These are phyloP conservation scores for Naganishia sp. DNA, from an alignment of 1,284 basidiomycete genomes.

Conservation along the genomic window DNA sequence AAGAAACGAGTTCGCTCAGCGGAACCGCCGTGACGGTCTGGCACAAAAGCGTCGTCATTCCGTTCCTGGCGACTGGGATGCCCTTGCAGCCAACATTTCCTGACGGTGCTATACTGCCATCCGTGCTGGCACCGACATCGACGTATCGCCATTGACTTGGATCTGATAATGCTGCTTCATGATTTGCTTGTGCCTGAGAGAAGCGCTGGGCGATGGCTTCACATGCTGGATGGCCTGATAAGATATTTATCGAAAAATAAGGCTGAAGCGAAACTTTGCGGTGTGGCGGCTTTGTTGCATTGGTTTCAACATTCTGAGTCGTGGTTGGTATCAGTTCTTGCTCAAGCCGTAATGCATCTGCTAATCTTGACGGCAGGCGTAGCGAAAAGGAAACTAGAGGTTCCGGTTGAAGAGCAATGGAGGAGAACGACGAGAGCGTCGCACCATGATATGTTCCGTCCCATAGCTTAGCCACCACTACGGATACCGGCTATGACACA, in stretches of 20 bases:
- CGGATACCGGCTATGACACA: slow-evolving; percentile 48
- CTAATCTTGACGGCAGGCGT: slow-evolving; percentile 84
- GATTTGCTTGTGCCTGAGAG: slow-evolving; percentile 29
- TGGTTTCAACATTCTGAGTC: neutral
- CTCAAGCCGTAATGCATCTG: slow-evolving; percentile 58
- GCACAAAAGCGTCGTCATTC: slow-evolving; percentile 26
- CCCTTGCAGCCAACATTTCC: neutral
- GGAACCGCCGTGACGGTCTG: slow-evolving; percentile 19
- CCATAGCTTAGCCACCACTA: slow-evolving; percentile 43
- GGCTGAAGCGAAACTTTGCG: neutral
- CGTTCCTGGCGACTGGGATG: slow-evolving; percentile 26
- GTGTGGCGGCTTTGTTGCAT: neutral
- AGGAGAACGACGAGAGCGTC: slow-evolving; percentile 86
- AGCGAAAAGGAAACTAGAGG: slow-evolving; percentile 85
- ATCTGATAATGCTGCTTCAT: slow-evolving; percentile 23
- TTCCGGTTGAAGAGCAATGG: slow-evolving; percentile 81
- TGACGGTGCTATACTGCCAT: neutral
- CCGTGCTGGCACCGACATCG: neutral
- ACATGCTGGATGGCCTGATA: slow-evolving; percentile 18
- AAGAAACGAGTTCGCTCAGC: slow-evolving; percentile 1
- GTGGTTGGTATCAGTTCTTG: neutral
- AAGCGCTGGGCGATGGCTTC: slow-evolving; percentile 25
- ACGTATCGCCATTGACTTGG: slow-evolving; percentile 14
- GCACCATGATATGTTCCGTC: slow-evolving; percentile 66
- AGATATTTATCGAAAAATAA: slow-evolving; percentile 27